Conservation (phyloP, 495 filamentous ascomycete genomes). For the Trypethelium eluteriae region DNA sequence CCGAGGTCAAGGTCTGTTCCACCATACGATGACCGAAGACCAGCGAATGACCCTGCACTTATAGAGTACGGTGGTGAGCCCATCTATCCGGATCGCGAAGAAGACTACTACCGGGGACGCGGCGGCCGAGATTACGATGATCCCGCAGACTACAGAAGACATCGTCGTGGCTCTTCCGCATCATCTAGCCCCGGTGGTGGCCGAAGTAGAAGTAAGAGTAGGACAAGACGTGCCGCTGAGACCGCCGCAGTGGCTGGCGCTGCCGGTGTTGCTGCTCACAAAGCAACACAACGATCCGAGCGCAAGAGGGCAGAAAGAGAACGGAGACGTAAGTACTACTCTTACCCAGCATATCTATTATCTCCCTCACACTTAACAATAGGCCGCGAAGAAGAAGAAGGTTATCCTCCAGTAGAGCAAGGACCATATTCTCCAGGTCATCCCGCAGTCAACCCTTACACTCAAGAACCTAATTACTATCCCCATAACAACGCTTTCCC, state of each 20-base stretch:
- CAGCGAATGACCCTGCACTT: conserved; percentile 60
- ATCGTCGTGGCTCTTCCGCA: conserved; percentile 29
- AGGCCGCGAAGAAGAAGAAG: conserved; percentile 15
- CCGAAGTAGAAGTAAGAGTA: conserved; percentile 30
- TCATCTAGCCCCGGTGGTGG: conserved; percentile 52
- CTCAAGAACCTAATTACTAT: conserved; percentile 32
- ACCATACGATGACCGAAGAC: conserved; percentile 39
- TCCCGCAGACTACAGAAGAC: conserved; percentile 22
- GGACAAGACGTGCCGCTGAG: conserved; percentile 50
- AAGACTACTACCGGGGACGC: conserved; percentile 28
- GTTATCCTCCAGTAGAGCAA: conserved; percentile 5
- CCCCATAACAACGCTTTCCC: conserved; percentile 38
- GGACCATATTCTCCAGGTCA: conserved; percentile 22
- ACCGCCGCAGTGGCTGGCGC: conserved; percentile 64
- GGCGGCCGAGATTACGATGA: conserved; percentile 19
- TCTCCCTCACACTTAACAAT: conserved; percentile 29
- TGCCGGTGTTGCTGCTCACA: conserved; percentile 68
- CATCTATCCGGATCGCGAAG: conserved; percentile 27
- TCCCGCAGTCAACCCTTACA: conserved; percentile 32
- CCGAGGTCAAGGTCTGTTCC: conserved; percentile 42
- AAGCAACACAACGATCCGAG: conserved; percentile 58
- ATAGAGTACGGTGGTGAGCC: conserved; percentile 73
- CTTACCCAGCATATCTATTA: conserved; percentile 14
- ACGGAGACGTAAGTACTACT: conserved; percentile 30
- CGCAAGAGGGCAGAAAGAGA: conserved; percentile 44